These are phyloP conservation scores for Senna tora DNA, from an alignment of 306 rosid genomes.

Conservation along the genomic window DNA sequence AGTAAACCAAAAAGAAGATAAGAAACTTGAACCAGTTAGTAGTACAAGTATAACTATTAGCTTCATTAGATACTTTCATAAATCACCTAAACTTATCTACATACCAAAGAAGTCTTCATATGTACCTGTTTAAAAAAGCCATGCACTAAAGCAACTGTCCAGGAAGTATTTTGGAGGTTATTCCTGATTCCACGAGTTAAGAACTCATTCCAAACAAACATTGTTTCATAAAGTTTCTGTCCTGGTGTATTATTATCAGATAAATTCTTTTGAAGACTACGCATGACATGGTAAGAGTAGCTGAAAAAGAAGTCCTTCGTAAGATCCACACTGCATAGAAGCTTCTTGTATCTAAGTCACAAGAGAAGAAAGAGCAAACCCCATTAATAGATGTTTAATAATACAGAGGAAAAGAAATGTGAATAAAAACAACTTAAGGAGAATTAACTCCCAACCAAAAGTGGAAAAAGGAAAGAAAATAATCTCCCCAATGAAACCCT, in stretches of 20 bases:
- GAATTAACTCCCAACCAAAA: constrained; percentile 41
- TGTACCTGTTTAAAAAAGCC: constrained; percentile 95
- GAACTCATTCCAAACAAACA: constrained; percentile 98
- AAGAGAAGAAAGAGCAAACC: constrained; percentile 52
- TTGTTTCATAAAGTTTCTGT: constrained; percentile 68
- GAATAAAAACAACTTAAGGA: constrained; percentile 43
- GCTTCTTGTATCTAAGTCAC: constrained; percentile 98
- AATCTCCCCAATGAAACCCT: constrained; percentile 63
- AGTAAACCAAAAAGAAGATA: constrained; percentile 9
- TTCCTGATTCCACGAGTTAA: constrained; percentile 86
- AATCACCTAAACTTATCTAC: constrained; percentile 5
- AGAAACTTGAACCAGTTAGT: constrained; percentile 1
- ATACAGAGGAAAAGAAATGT: constrained; percentile 17
- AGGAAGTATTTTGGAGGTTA: constrained; percentile 68
- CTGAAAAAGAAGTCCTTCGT: constrained; percentile 99
- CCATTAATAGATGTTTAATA: constrained; percentile 49
- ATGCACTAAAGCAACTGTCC: constrained; percentile 93
- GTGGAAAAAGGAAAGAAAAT: constrained; percentile 44
- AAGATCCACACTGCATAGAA: constrained; percentile 96
- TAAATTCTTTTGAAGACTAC: constrained; percentile 86
- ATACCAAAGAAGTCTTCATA: constrained; percentile 21
- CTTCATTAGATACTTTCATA: constrained; percentile 27
- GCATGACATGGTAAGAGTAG: constrained; percentile 95
- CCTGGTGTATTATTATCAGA: constrained; percentile 56
- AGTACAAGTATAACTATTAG: constrained; percentile 27